Evolutionary conservation across 805 yeast species (phyloP).

Genomic region (Saccharomycopsis sp.): DNA sequence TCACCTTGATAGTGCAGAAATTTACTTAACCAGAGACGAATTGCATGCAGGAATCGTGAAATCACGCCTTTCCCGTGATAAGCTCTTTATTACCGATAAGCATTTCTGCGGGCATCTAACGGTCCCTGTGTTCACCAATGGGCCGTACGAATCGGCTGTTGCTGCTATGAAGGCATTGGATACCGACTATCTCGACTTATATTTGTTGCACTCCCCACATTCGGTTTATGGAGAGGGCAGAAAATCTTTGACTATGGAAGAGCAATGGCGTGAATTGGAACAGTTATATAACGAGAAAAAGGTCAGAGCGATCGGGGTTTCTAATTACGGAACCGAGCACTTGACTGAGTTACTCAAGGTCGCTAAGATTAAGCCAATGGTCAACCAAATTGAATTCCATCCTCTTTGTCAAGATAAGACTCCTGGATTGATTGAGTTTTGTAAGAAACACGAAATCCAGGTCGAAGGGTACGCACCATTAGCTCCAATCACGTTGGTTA

Average conservation of each 20-base stretch:
- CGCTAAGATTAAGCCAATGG: constrained; percentile 42
- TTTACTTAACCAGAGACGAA: constrained; percentile 48
- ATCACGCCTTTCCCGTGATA: constrained; percentile 38
- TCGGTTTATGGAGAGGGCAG: constrained; percentile 29
- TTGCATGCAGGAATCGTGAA: constrained; percentile 41
- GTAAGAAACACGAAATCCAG: constrained; percentile 41
- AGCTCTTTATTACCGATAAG: constrained; percentile 49
- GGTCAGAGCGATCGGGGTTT: constrained; percentile 54
- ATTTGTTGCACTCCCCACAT: constrained; percentile 44
- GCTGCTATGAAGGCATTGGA: constrained; percentile 34
- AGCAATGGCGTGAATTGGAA: constrained; percentile 50
- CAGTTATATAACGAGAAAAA: constrained; percentile 44
- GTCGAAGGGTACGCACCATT: constrained; percentile 67
- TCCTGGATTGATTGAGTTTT: constrained; percentile 46
- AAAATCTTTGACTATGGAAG: constrained; percentile 28
- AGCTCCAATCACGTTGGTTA: constrained; percentile 49
- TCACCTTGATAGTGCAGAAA: constrained; percentile 56
- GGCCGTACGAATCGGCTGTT: constrained; percentile 38
- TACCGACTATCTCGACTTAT: constrained; percentile 45
- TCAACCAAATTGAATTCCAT: constrained; percentile 61
- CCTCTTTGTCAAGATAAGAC: constrained; percentile 66
- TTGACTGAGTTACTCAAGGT: constrained; percentile 35
- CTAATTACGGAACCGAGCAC: constrained; percentile 46
- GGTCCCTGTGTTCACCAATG: constrained; percentile 25
- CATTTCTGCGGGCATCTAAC: constrained; percentile 31